Evolutionary conservation across 176 grass and related monocot genomes (phyloP).

Genomic region (Carex scoparia): DNA sequence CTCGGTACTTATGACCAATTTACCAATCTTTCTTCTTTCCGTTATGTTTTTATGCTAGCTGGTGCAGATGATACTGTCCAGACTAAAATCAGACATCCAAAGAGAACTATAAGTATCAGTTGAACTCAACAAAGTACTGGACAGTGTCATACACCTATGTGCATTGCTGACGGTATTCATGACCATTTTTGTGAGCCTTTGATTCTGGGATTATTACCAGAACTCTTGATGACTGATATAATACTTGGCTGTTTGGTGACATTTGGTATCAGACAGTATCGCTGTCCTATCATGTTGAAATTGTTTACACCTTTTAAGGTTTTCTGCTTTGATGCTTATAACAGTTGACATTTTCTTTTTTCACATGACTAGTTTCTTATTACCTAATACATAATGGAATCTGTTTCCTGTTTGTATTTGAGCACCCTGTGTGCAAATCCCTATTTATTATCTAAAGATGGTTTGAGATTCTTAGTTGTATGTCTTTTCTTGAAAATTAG

Average conservation of each 20-base stretch:
- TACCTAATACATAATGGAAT: background rate
- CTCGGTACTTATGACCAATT: slow-evolving; percentile 42
- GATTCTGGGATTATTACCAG: background rate
- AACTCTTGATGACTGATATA: background rate
- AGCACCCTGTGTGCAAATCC: background rate
- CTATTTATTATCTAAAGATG: background rate
- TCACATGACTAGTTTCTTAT: background rate
- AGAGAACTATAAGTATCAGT: background rate
- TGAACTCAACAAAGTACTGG: background rate
- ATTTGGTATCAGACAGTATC: background rate
- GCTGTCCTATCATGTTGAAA: background rate
- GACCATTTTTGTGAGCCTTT: background rate
- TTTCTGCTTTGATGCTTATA: background rate
- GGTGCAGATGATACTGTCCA: background rate
- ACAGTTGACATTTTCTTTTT: background rate
- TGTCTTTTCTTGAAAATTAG: slow-evolving; percentile 38
- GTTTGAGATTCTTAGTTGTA: background rate
- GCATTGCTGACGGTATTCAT: background rate
- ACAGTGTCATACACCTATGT: background rate
- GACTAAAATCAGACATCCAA: background rate
- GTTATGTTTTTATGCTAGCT: background rate
- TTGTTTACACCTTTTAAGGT: background rate
- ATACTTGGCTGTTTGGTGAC: background rate
- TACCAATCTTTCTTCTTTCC: slow-evolving; percentile 22
- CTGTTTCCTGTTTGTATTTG: background rate